Evolutionary conservation across 371 early-diverging fungal species (phyloP), one percentile per base, ranked within the genome.

Genomic region (Mortierella sp.): DNA sequence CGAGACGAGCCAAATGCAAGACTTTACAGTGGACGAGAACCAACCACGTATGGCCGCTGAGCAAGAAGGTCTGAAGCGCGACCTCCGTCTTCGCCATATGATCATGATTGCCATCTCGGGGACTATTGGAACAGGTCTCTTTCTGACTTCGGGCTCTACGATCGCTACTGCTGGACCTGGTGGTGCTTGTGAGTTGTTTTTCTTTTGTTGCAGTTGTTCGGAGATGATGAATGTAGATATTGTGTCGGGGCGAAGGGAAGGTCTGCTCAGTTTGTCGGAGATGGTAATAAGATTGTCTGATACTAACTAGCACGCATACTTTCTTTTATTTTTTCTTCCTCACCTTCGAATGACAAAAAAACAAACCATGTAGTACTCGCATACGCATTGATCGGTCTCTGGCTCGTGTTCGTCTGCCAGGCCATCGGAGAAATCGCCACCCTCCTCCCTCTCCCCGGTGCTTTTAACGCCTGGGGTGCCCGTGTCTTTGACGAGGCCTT

Each of bases 381-480:
- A 26, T 97, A 94, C 72, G 79, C 81, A 8, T 71, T 93, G n/a
- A 92, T 95, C 13, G 96, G 96, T 74, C 73, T 93, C 34, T 90
- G 95, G 89, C 95, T 97, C 13, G 96, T 92, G 72, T 95, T 93
- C 75, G 94, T 96, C 34, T 92, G 95, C 89, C 94, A 95, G 87
- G 93, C 95, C 74, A 90, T 97, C 72, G 97, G 96, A 80, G 97
- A 97, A 82, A 95, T 97, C 94, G 92, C 95, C 14, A 94, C 97
- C 3, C 91, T 91, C 72, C 91, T 96, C 55, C 97, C 97, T 16
- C 92, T 96, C 8, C 89, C 96, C 21, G 97, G 96, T 54, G 91
- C 94, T 10, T 96, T 96, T 90, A 92, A 94, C 84, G 93, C 93
- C 72, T 96, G 94, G 90, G 96, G 95, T 44, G 90, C 90, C 26